phyloP scores from a whole-genome alignment of 805 yeast genomes.

The Kodamaea kakaduensis region DNA sequence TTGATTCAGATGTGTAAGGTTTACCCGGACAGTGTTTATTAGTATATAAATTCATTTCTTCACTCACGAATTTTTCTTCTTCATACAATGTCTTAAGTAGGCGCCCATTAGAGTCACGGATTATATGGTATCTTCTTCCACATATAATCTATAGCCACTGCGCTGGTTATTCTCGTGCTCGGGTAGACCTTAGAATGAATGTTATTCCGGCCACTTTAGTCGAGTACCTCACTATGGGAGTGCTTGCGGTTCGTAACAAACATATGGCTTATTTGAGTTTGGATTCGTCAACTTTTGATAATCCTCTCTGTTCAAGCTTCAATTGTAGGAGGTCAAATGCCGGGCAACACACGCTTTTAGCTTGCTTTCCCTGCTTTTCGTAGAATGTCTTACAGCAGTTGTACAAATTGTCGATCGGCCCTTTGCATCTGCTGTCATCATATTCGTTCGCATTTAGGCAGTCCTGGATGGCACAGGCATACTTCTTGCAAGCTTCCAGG shows the following conservation, averaged over 20 bases:
- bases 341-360: conserved; percentile 76
- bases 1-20: not conserved
- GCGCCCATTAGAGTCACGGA: conserved; percentile 85
- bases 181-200: conserved; percentile 83
- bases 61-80: conserved; percentile 19
- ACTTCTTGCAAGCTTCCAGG: conserved; percentile 54
- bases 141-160: conserved; percentile 44
- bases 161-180: conserved; percentile 71
- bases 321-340: conserved; percentile 55
- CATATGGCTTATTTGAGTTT: conserved; percentile 27
- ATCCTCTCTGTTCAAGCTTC: conserved; percentile 61
- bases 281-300: conserved; percentile 51
- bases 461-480: conserved; percentile 82
- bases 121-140: conserved; percentile 41
- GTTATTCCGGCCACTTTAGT: conserved; percentile 53
- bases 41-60: not conserved
- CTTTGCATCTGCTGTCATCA: conserved; percentile 72
- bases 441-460: conserved; percentile 62
- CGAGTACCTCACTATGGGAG: conserved; percentile 47
- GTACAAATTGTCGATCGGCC: conserved; percentile 65
- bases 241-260: conserved; percentile 76
- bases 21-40: conserved; percentile 7
- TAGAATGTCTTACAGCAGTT: conserved; percentile 72
- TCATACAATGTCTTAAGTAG: conserved; percentile 37
- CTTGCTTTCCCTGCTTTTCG: conserved; percentile 51